Base-by-base conservation (phyloP, 371 early-diverging fungal species). In the Rhizopus microsporus region DNA sequence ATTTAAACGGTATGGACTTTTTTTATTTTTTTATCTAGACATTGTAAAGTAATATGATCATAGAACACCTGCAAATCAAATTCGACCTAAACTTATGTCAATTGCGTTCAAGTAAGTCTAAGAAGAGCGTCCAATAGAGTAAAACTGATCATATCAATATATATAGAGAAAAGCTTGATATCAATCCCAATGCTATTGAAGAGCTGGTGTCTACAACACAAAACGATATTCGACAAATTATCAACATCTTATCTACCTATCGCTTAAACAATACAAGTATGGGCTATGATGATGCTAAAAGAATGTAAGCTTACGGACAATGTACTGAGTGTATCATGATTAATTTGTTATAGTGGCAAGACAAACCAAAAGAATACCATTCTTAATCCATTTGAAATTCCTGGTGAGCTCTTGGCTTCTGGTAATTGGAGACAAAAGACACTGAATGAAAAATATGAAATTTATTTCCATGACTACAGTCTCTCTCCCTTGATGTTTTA, bases 201-300 rank as follows among this genome's bases (percentile, higher is more conserved):
- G 87, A 94, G 65, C 76, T 99, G n/a, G 88, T 97, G 7, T 71
- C 75, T 42, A 71, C 84, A 0, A 93, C 97, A 1, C 84, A 89
- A 42, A 90, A 91, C 33, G 99, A 99, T 77, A 93, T 99, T 59
- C 92, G 99, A n/a, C 99, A 99, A 77, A 88, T 98, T 49, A 82
- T 99, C 46, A 99, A 98, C 71, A 84, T 94, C 54, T 65, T 99
- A 48, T 95, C 98, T 3, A 91, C 92, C 7, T 97, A 92, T 68
- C 81, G 90, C 37, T 70, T 96, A 16, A 74, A 76, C 7, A 71
- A 82, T 54, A 65, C 73, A 9, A 71, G 69, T 1, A 87, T 99
- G 86, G 70, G 77, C 32, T 96, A 85, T 61, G 92, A 96, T 60
- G 83, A 93, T 54, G 89, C 93, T 32, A 92, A 93, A 54, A 68